Conservation (phyloP, 495 filamentous ascomycete genomes). For the Bryoglossum gracile region DNA sequence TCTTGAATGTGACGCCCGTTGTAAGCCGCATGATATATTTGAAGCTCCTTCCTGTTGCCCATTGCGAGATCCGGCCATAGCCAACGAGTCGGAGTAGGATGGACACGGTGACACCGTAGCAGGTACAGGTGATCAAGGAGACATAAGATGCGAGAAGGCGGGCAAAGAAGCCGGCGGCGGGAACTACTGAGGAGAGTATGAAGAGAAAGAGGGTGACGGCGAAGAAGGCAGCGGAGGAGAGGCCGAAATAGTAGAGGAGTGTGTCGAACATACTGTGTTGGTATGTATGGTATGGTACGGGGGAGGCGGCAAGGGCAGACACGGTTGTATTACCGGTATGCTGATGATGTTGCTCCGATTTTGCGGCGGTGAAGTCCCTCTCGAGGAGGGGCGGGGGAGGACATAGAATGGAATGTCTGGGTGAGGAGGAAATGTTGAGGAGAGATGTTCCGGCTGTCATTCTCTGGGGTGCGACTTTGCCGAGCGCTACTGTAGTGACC, state of each 20-base stretch:
- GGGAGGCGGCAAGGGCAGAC: too few species aligned
- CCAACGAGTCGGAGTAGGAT: slow-evolving; percentile 64
- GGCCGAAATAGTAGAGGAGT: slow-evolving; percentile 37
- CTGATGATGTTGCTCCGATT: too few species aligned
- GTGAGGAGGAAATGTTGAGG: slow-evolving; percentile 3
- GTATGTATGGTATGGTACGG: too few species aligned
- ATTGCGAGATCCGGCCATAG: slow-evolving; percentile 71
- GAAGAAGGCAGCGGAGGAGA: slow-evolving; percentile 50
- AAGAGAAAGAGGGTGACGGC: slow-evolving; percentile 54
- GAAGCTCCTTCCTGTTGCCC: slow-evolving; percentile 74
- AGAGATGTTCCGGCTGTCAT: neutral
- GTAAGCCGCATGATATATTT: slow-evolving; percentile 69
- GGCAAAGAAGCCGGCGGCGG: slow-evolving; percentile 58
- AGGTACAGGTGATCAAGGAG: slow-evolving; percentile 55
- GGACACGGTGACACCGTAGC: slow-evolving; percentile 72
- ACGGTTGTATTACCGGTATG: too few species aligned
- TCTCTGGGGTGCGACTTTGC: neutral
- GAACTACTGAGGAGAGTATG: slow-evolving; percentile 47
- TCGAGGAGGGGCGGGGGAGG: slow-evolving; percentile 16
- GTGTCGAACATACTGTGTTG: slow-evolving; percentile 17
- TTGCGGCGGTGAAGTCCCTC: slow-evolving; percentile 9
- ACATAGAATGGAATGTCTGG: slow-evolving; percentile 12
- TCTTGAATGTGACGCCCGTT: slow-evolving; percentile 72
- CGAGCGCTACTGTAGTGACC: too few species aligned
- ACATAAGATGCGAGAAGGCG: slow-evolving; percentile 66